phyloP scores from a whole-genome alignment of 495 filamentous ascomycete species.

The Neurospora sp. region DNA sequence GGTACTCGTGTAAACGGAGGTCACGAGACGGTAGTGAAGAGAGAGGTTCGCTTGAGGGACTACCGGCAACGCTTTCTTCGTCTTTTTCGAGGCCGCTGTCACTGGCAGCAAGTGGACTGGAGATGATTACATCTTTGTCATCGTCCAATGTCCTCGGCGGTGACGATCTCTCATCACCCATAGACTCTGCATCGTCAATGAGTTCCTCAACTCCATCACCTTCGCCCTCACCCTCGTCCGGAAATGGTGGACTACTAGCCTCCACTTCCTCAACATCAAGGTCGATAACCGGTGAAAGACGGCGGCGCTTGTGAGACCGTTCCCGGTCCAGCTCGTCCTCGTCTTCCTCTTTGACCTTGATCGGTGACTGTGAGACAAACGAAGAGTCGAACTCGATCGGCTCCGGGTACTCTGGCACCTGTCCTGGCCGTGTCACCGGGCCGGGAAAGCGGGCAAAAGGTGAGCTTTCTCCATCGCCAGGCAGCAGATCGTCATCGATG shows the following conservation, averaged over 20 bases:
- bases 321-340: not conserved
- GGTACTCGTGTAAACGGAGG: not conserved
- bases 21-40: not conserved
- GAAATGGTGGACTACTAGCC: not conserved
- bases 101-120: not conserved
- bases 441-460: not conserved
- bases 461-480: constrained; percentile 5
- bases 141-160: not conserved
- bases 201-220: constrained; percentile 5
- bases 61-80: not conserved
- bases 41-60: not conserved
- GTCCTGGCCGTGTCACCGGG: not conserved
- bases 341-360: constrained; percentile 3
- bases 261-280: constrained; percentile 9
- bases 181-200: constrained; percentile 16
- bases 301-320: constrained; percentile 18
- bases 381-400: constrained; percentile 27
- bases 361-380: constrained; percentile 10
- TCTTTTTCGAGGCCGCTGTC: not conserved
- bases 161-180: constrained; percentile 1
- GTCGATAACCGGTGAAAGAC: constrained; percentile 9
- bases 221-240: not conserved
- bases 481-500: constrained; percentile 16
- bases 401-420: constrained; percentile 14
- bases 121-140: not conserved